These are phyloP conservation scores for Russula abietina DNA, from an alignment of 768 basidiomycete genomes.

Conservation along the genomic window DNA sequence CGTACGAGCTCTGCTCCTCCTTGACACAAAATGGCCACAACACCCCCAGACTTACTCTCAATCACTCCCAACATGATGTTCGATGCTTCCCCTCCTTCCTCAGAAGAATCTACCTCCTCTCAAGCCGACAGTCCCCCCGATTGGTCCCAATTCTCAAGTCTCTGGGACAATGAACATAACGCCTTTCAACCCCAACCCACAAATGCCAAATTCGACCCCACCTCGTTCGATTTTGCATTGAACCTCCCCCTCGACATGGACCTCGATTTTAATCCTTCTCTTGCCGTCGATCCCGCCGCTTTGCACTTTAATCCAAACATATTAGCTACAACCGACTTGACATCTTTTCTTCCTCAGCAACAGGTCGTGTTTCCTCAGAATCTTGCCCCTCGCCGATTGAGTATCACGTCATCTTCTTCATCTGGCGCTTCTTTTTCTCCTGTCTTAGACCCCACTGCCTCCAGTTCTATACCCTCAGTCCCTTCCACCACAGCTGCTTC, in stretches of 20 bases:
- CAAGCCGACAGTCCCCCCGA: constrained; percentile 24
- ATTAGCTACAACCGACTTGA: constrained; percentile 25
- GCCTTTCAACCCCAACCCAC: background rate
- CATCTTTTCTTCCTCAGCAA: constrained; percentile 17
- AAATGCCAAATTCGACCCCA: constrained; percentile 15
- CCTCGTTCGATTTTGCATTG: constrained; percentile 38
- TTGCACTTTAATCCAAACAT: constrained; percentile 45
- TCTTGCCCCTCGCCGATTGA: constrained; percentile 38
- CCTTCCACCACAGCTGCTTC: constrained; percentile 7
- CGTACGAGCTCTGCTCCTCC: background rate
- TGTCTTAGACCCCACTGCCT: constrained; percentile 38
- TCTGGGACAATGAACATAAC: constrained; percentile 14
- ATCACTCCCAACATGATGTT: background rate
- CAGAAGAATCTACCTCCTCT: constrained; percentile 16
- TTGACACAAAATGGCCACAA: too few species aligned
- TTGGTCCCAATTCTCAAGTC: constrained; percentile 25
- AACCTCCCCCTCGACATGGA: constrained; percentile 44
- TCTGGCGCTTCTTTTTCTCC: constrained; percentile 53
- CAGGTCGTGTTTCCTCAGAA: constrained; percentile 21
- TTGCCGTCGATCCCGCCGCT: constrained; percentile 59
- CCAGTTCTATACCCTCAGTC: constrained; percentile 21
- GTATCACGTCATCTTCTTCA: constrained; percentile 51
- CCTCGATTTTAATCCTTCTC: constrained; percentile 54
- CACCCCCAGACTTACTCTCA: too few species aligned
- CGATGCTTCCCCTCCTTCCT: constrained; percentile 11